Evolutionary conservation across 2,329 filamentous ascomycete species (phyloP).

Genomic region (Colletotrichum aenigma): DNA sequence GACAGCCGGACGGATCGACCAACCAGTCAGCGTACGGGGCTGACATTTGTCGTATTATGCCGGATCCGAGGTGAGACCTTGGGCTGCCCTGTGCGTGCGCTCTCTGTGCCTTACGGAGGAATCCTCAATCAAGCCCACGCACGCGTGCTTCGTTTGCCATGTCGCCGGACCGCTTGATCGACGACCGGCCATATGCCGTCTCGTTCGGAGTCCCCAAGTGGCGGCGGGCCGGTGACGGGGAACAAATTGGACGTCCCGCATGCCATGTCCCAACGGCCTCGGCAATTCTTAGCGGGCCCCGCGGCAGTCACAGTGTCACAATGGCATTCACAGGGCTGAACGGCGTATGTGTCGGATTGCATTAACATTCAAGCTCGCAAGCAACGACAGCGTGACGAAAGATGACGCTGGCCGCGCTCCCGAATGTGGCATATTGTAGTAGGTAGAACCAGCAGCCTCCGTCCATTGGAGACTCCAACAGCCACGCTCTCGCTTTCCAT

Average conservation of each 20-base stretch:
- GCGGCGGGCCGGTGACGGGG: neutral
- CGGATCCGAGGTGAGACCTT: conserved; percentile 6
- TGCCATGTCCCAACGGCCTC: neutral
- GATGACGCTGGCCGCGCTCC: neutral
- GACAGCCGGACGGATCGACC: conserved; percentile 9
- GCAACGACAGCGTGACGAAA: neutral
- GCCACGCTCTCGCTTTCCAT: neutral
- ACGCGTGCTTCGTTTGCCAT: neutral
- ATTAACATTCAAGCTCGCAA: neutral
- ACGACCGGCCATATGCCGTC: neutral
- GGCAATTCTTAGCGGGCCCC: neutral
- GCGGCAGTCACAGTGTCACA: neutral
- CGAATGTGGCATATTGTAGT: neutral
- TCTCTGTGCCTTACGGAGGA: neutral
- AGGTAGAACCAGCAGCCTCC: neutral
- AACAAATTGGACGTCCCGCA: neutral
- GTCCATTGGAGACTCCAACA: neutral
- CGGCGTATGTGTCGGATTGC: neutral
- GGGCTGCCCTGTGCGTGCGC: conserved; percentile 5
- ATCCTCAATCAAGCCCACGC: neutral
- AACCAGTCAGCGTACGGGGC: conserved; percentile 5
- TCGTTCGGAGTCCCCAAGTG: neutral
- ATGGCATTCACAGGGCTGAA: neutral
- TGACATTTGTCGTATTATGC: conserved; percentile 12
- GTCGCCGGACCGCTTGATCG: neutral